Base-by-base conservation (phyloP, 2,329 filamentous ascomycete species). In the Aureobasidium sp. region DNA sequence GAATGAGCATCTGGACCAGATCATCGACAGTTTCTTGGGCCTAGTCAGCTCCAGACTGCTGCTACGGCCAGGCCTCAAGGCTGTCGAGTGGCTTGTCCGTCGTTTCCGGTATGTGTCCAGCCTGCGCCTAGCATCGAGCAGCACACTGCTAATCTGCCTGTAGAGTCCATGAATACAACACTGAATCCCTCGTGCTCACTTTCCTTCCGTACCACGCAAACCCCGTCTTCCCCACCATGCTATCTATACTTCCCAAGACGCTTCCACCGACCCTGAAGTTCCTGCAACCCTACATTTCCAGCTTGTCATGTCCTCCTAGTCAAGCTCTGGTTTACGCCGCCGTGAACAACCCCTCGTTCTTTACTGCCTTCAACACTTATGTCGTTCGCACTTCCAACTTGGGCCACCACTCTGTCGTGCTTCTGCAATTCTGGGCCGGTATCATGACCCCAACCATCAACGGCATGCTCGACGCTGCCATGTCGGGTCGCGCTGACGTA, bases 151-250 rank as follows among this genome's bases (percentile, higher is more conserved):
- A 32, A 37, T 7, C 48, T 64, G 32, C 9, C 59, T 41, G 26
- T 68, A 95, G 92, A 68, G 86, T 96, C 57, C 94, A 99, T 73
- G 90, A 97, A 74, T 87, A 91, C 76, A 97, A 96, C 74, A 93
- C 90, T 4, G 79, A 84, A 3, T 83, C 82, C 37, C 78, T 96
- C 15, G 79, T 97, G 47, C 83, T 92, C 67, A 90, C 92, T 2
- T 97, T 97, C 73, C 81, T 99, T 5, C 94, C 94, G 1, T 97
- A 96, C 75, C 92, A 99, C 73, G 86, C 87, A 8, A 88, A 90
- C 36, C 89, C 89, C 6, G 85, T 90, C 15, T 99, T 99, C 73
- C 81, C 88, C 51, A 92, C 90, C 1, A 80, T 97, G 8, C 80
- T 99, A 29, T 92, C 91, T 1, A 95, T 99, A 63, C 79, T 99